Percentiles rank a stretch among this genome's conserved stretches.
Conservation (phyloP, 2,329 filamentous ascomycete genomes). For the Chrysoporthe deuterocubensis region DNA sequence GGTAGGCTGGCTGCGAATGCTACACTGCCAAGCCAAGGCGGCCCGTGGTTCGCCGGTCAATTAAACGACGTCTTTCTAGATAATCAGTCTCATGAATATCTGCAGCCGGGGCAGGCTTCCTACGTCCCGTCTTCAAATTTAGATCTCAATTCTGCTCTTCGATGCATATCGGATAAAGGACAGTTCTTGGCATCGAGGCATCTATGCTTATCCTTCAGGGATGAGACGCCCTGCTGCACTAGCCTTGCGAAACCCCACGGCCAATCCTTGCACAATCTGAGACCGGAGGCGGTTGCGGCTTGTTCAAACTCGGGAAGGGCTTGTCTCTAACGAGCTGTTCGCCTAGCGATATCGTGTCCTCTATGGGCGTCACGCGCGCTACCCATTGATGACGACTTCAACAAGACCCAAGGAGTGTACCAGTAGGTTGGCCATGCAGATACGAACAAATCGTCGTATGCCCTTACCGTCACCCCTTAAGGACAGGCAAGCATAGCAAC, state of each 20-base stretch:
- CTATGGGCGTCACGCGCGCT: background rate
- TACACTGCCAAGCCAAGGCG: background rate
- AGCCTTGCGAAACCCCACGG: constrained; percentile 19
- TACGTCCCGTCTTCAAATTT: background rate
- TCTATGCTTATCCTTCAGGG: constrained; percentile 13
- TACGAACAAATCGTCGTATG: background rate
- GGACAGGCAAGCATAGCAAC: background rate
- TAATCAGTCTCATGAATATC: background rate
- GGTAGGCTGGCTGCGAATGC: background rate
- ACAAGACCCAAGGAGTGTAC: background rate
- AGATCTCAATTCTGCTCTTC: constrained; percentile 4
- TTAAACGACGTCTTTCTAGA: background rate
- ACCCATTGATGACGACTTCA: background rate
- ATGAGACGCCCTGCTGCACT: constrained; percentile 27
- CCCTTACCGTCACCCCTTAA: background rate
- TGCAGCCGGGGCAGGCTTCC: background rate
- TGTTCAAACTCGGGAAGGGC: constrained; percentile 12
- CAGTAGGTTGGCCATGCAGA: background rate
- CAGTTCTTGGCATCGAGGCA: background rate
- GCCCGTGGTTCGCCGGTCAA: background rate
- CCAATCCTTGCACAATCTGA: constrained; percentile 20
- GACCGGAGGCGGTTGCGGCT: constrained; percentile 22
- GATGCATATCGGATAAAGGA: constrained; percentile 4
- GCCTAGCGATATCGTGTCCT: constrained; percentile 3
- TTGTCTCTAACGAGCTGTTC: background rate